These are phyloP conservation scores for Solanum neorickii DNA, from an alignment of 257 asterid species.

Conservation along the genomic window DNA sequence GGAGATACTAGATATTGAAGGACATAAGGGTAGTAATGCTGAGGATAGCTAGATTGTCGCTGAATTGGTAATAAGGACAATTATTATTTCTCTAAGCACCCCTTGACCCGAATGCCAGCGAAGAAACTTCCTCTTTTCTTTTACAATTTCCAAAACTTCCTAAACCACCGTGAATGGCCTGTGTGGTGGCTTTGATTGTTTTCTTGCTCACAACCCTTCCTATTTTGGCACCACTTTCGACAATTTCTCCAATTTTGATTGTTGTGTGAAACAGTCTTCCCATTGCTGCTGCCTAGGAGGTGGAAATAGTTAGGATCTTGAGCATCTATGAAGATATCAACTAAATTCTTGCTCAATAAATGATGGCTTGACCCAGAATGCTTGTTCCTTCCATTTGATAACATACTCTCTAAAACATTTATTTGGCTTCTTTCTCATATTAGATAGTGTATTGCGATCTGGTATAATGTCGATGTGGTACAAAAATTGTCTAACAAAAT, in stretches of 20 bases:
- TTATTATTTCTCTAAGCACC: neutral
- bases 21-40: neutral
- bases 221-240: neutral
- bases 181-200: neutral
- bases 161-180: neutral
- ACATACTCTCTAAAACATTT: neutral
- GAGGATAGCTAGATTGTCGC: neutral
- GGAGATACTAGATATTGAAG: neutral
- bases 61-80: neutral
- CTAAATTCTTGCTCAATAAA: neutral
- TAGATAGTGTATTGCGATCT: neutral
- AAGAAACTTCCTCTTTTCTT: neutral
- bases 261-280: neutral
- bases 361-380: neutral
- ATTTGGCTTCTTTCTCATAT: neutral
- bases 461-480: neutral
- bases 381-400: neutral
- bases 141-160: neutral
- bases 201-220: neutral
- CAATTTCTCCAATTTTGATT: neutral
- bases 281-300: neutral
- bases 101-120: neutral
- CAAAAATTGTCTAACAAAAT: neutral
- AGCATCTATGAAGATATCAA: neutral
- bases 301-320: neutral